Conservation (phyloP, 179 eudicot species). For the Carnegiea gigantea region DNA sequence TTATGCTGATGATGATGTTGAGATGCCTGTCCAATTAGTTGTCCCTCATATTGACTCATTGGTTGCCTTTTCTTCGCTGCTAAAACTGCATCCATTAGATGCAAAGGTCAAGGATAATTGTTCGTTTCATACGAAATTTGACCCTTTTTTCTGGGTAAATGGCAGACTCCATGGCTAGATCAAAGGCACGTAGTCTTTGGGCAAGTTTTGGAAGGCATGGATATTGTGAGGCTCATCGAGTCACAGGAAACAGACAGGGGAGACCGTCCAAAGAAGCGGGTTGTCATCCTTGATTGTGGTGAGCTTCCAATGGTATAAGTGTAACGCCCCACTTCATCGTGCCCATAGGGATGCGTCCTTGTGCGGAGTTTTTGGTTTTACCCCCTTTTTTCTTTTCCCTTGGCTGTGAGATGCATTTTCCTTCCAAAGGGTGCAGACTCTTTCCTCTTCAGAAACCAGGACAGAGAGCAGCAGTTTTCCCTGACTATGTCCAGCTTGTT, state of each 20-base stretch:
- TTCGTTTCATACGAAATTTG: slow-evolving; percentile 1
- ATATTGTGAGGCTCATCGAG: slow-evolving; percentile 73
- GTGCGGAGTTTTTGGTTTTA: background rate
- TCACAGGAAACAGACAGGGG: slow-evolving; percentile 87
- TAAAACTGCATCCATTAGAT: background rate
- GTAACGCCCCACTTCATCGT: slow-evolving; percentile 22
- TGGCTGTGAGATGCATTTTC: background rate
- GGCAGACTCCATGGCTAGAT: slow-evolving; percentile 96
- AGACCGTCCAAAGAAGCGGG: slow-evolving; percentile 78
- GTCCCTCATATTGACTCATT: background rate
- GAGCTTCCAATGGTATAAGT: slow-evolving; percentile 58
- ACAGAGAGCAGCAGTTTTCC: slow-evolving; percentile 15
- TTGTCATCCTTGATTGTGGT: slow-evolving; percentile 80
- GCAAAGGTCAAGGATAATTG: background rate
- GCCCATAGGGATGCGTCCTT: background rate
- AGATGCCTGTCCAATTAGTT: background rate
- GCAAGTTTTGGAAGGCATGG: slow-evolving; percentile 95
- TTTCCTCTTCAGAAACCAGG: background rate
- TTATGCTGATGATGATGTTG: background rate
- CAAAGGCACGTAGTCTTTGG: slow-evolving; percentile 88
- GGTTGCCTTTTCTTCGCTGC: background rate
- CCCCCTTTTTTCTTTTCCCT: background rate
- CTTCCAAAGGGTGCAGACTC: slow-evolving; percentile 6
- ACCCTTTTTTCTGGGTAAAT: slow-evolving; percentile 11
- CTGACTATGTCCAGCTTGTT: background rate